Evolutionary conservation across 208 protist species (phyloP), one percentile per base, ranked within the genome.

Genomic region (Eutreptiella sp.): DNA sequence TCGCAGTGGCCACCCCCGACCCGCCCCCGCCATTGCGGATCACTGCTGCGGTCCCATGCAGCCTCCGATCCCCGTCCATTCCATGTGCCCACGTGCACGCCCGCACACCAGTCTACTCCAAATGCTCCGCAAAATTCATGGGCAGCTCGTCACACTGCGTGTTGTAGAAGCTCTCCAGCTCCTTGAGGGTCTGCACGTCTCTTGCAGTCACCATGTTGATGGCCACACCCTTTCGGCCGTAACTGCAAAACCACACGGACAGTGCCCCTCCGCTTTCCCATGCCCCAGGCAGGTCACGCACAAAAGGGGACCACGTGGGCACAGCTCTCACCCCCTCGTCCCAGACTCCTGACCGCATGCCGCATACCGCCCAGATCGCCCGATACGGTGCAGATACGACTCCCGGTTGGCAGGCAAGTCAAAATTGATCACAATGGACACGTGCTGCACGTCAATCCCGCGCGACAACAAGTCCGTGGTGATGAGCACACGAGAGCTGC

Each of bases 401-500:
- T 99, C 98, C 68, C 89, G 91, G 80, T 94, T 94, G n/a, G 78
- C 88, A 19, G 98, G 97, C 21, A 99, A 75, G 70, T 99, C 97
- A 79, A 96, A 99, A 90, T 99, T 99, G 81, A 99, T 99, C 70
- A 99, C 97, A 28, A 99, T 89, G 57, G 97, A 99, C 34, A 99
- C 97, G 80, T 99, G 95, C 73, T 98, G 93, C 54, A 99, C 96
- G 80, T 99, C 97, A 66, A 99, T 98, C 91, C 98, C 98, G 54
- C 98, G 83, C 38, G 96, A 96, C 29, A 98, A 84, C 55, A 99
- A 73, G 80, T 99, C 96, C 54, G 97, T 99, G 41, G 95, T 97
- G 73, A 99, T 96, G 63, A 99, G 83, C 28, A 99, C 93, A 72
- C 97, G 89, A 53, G 80, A 85, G 53, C 65, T 79, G 68, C 94